Evolutionary conservation across 345 rosid species (phyloP).

Genomic region (Microcos paniculata): DNA sequence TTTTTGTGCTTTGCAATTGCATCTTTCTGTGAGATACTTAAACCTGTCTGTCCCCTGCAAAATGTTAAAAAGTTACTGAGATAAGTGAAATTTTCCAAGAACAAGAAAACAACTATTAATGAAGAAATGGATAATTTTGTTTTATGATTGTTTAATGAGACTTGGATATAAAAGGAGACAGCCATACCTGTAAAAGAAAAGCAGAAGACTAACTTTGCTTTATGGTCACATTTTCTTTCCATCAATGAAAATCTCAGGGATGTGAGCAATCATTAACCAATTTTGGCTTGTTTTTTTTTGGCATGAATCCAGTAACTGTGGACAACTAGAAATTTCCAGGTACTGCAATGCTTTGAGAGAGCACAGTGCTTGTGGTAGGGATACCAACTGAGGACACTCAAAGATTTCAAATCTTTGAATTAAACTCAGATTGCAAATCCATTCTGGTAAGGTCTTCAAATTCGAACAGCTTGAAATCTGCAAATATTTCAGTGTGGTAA

Average conservation of each 20-base stretch:
- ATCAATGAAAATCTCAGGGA: slow-evolving; percentile 6
- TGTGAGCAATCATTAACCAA: slow-evolving; percentile 7
- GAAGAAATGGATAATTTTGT: neutral
- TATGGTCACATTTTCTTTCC: slow-evolving; percentile 1
- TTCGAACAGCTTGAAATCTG: slow-evolving; percentile 5
- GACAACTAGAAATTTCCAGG: slow-evolving; percentile 10
- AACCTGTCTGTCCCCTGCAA: neutral
- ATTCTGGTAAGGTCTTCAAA: slow-evolving; percentile 2
- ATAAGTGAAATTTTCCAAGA: neutral
- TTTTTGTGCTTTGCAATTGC: neutral
- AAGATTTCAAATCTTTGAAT: slow-evolving; percentile 11
- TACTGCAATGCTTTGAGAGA: slow-evolving; percentile 7
- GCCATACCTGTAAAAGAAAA: neutral
- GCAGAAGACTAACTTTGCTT: neutral
- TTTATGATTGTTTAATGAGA: neutral
- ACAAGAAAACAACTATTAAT: neutral
- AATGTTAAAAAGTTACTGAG: neutral
- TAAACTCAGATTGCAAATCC: slow-evolving; percentile 3
- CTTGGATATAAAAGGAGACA: neutral
- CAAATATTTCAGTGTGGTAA: neutral
- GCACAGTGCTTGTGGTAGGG: neutral
- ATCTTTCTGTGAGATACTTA: neutral
- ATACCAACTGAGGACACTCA: slow-evolving; percentile 7
- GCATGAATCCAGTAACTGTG: neutral
- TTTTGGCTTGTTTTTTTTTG: slow-evolving; percentile 7